A percentile compares a stretch with the other conserved stretches of the same genome.
Conservation (phyloP, 1,139 yeast species). For the Scheffersomyces segobiensis region DNA sequence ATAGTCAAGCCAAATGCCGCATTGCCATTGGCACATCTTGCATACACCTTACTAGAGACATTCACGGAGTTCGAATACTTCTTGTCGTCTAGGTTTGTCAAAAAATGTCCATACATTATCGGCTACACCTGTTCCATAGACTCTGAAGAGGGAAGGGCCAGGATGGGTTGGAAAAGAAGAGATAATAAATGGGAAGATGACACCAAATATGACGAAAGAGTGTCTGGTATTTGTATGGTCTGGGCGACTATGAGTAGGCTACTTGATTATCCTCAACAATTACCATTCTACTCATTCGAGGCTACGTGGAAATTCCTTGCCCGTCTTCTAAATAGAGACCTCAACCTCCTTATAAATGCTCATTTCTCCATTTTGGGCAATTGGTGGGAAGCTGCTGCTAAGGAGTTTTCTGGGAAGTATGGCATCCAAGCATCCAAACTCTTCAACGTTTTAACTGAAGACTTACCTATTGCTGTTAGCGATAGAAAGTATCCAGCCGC, state of each 20-base stretch:
- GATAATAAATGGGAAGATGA: conserved; percentile 78
- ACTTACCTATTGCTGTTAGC: conserved; percentile 52
- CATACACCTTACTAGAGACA: conserved; percentile 52
- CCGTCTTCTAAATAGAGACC: conserved; percentile 61
- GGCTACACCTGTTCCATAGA: conserved; percentile 76
- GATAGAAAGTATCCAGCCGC: conserved; percentile 70
- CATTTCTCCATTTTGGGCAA: conserved; percentile 73
- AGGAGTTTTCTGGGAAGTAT: conserved; percentile 53
- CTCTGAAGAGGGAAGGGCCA: conserved; percentile 76
- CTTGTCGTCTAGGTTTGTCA: conserved; percentile 77
- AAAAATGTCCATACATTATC: conserved; percentile 85
- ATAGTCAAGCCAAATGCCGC: conserved; percentile 79
- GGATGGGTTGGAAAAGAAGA: conserved; percentile 86
- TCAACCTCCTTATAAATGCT: conserved; percentile 54
- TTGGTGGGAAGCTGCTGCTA: conserved; percentile 92
- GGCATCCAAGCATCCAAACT: conserved; percentile 73
- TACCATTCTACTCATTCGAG: conserved; percentile 20
- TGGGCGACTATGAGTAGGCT: conserved; percentile 72
- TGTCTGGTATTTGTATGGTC: conserved; percentile 80
- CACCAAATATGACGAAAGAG: conserved; percentile 74
- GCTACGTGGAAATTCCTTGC: conserved; percentile 80
- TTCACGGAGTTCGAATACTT: conserved; percentile 70
- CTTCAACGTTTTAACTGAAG: conserved; percentile 40
- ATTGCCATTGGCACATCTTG: conserved; percentile 71
- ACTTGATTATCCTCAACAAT: conserved; percentile 15